Evolutionary conservation across 305 asterid species (phyloP), one percentile per base, ranked within the genome.

Genomic region (Solanum hybrid): DNA sequence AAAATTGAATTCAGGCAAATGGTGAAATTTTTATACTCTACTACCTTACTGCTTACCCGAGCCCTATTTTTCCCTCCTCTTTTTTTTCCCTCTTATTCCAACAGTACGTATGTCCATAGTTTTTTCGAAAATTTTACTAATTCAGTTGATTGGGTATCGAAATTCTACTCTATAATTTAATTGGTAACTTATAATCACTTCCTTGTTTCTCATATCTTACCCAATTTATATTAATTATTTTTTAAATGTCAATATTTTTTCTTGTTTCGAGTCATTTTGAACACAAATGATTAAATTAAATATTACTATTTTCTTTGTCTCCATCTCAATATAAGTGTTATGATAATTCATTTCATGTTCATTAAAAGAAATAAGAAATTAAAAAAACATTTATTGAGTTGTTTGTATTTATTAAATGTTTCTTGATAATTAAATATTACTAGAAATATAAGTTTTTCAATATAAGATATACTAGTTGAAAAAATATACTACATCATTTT

Each of bases 21-120:
- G 10, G 0, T 14, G 37, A 14, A 32, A 17, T 2, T 7, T 24
- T 38, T 80, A 13, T 57, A 57, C 68, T 13, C 57, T 3, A 41
- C 57, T 41, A 41, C 6, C 17, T 41, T 41, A 41, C 57, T 57
- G 0, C 27, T 24, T 41, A 14, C 26, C 24, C 70, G 5, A 45
- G 26, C 14, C 72, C 72, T 39, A 82, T 29, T 41, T 82, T 82
- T 82, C 87, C 87, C 83, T 78, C 83, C 1, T 5, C 65, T 51
- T 29, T 13, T 29, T 41, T 41, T 41, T 15, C 26, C 72, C 82
- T 32, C 45, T 39, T 39, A 39, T 27, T 75, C 4, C 79, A 29
- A 73, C 7, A 11, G 77, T 70, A 10, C 1, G 15, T 68, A 68
- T 68, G 15, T 68, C 7, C 4, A 57, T 1, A 57, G 1, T 57